Evolutionary conservation across 345 rosid species (phyloP), one percentile per base, ranked within the genome.

Genomic region (Linum lewisii): DNA sequence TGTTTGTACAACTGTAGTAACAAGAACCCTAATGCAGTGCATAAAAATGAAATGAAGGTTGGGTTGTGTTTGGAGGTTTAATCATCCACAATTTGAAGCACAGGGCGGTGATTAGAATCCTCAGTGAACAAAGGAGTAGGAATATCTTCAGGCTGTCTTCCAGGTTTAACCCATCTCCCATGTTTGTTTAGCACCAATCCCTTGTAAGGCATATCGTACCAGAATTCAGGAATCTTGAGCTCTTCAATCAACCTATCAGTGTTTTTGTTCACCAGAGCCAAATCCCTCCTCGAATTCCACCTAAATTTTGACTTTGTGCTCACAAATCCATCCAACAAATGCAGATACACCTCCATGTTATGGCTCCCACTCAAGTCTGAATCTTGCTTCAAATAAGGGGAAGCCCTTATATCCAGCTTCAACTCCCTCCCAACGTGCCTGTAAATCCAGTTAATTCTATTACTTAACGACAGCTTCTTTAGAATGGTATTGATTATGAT

Each of bases 291-390:
- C 0, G 87, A 82, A 59, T 78, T 76, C 68, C 72, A 67, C 63
- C 84, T 67, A 57, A 74, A 82, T 66, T 68, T 79, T 0, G 82
- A 62, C 58, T 69, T 68, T 72, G 59, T 74, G 66, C 81, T 55
- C 47, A 66, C 13, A 38, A 68, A 82, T 5, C 88, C 91, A 70
- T 82, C 88, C 24, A 82, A 22, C 10, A 84, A 63, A 70, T 84
- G 87, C 5, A 82, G 82, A 51, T 84, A 84, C 7, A 77, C 67
- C 64, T 82, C 91, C 7, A 84, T 65, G 25, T 78, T 82, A 67
- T 82, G 91, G 52, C 66, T 56, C 45, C 88, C 79, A 0, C 60
- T 47, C 15, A 78, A 20, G 42, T 82, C 82, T 0, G 75, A 65
- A 6, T 77, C 91, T 0, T 45, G 71, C 42, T 73, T 82, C 57